Evolutionary conservation across 257 asterid species (phyloP), one percentile per base, ranked within the genome.

Genomic region (Lavandula angustifolia): DNA sequence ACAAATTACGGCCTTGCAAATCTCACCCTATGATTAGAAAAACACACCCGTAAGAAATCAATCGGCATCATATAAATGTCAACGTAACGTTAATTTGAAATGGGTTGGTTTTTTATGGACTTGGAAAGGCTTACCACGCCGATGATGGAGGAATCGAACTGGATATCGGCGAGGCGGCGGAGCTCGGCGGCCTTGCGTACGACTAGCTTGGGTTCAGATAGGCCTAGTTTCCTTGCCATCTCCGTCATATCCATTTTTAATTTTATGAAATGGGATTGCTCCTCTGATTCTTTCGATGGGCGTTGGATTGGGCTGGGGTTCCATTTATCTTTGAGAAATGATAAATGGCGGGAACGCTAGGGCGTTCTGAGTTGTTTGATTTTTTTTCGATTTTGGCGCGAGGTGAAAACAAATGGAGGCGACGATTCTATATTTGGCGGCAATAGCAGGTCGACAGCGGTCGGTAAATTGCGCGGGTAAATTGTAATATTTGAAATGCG

Each of bases 111-210:
- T 22, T 22, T 22, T 22, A 22, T 22, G 27, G 27, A 22, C 6
- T 4, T 33, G 35, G 40, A 17, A 3, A 76, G 9, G 61, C 94
- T 14, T 81, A 92, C 98, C 6, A 94, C 86, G 41, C 99, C 95
- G 57, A 90, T 90, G 40, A 80, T 50, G 57, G 99, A 94, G 32
- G 97, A 90, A 49, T 94, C 81, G 66, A 94, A 94, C 58, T 90
- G 96, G 52, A 88, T 74, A 54, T 94, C 99, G 48, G 96, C 97
- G 16, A 67, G 92, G 53, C 99, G 95, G 61, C 99, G 96, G 70
- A 92, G 90, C 80, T 92, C 99, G 43, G 96, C 92, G 6, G 99
- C 97, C 76, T 82, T 85, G 9, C 92, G 94, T 38, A 81, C 67
- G 33, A 92, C 75, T 11, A 47, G 77, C 38, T 87, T 94, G 75